Evolutionary conservation across 306 rosid genomes (phyloP).

Genomic region (Oxytropis ochrocephala): DNA sequence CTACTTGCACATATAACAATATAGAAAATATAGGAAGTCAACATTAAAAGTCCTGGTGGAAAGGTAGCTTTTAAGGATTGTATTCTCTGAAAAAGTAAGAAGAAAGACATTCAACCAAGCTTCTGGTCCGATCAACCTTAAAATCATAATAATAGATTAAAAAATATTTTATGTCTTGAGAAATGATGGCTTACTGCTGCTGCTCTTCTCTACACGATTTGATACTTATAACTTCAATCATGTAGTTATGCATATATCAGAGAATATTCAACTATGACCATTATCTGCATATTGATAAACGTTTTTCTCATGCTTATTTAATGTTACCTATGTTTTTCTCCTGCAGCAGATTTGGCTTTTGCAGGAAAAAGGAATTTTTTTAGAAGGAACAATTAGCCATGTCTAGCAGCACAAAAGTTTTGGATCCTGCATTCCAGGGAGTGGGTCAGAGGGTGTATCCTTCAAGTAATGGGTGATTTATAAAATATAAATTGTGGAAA

Average conservation of each 20-base stretch:
- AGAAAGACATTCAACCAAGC: not conserved
- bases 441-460: slow-evolving; percentile 96
- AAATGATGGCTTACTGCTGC: slow-evolving; percentile 10
- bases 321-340: slow-evolving; percentile 20
- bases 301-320: not conserved
- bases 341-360: slow-evolving; percentile 42
- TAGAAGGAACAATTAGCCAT: slow-evolving; percentile 42
- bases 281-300: not conserved
- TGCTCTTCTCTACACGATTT: not conserved
- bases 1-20: not conserved
- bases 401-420: slow-evolving; percentile 71
- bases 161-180: not conserved
- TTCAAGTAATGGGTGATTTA: slow-evolving; percentile 26
- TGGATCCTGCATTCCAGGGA: slow-evolving; percentile 97
- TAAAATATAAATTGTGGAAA: slow-evolving; percentile 8
- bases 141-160: not conserved
- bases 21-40: not conserved
- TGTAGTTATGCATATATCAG: not conserved
- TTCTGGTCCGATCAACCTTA: not conserved
- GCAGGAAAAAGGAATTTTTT: slow-evolving; percentile 8
- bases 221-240: not conserved
- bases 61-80: not conserved
- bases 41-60: not conserved
- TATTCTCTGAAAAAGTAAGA: not conserved
- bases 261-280: slow-evolving; percentile 10